phyloP scores from a whole-genome alignment of 306 rosid species.

The Coriaria nepalensis region DNA sequence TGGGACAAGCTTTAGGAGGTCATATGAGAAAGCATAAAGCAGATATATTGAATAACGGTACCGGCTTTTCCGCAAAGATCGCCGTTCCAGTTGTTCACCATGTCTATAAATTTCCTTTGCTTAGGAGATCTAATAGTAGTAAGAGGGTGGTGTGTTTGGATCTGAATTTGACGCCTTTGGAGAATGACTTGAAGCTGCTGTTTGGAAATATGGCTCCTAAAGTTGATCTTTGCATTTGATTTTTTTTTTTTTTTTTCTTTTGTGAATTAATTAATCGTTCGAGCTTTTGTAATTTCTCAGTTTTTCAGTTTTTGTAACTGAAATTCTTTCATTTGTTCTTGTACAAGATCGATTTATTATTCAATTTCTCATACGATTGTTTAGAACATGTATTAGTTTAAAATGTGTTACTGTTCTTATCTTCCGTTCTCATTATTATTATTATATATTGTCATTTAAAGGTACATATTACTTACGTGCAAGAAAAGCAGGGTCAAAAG shows the following conservation, averaged over 20 bases:
- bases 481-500: too few relatives aligned
- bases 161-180: slow-evolving; percentile 67
- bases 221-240: slow-evolving; percentile 26
- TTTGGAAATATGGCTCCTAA: slow-evolving; percentile 47
- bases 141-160: slow-evolving; percentile 43
- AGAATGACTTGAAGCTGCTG: slow-evolving; percentile 58
- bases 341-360: neutral
- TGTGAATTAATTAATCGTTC: slow-evolving; percentile 3
- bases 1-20: slow-evolving; percentile 87
- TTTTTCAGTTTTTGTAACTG: neutral
- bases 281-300: too few relatives aligned
- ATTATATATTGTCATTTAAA: too few relatives aligned
- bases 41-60: neutral
- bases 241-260: neutral
- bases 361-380: too few relatives aligned
- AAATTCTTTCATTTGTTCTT: slow-evolving; percentile 10
- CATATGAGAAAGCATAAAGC: slow-evolving; percentile 73
- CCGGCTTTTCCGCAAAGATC: slow-evolving; percentile 15
- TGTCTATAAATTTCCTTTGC: slow-evolving; percentile 25
- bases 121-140: slow-evolving; percentile 40
- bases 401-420: too few relatives aligned
- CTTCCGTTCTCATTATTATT: too few relatives aligned
- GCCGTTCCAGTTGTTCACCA: slow-evolving; percentile 11
- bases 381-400: too few relatives aligned
- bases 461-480: too few relatives aligned